Evolutionary conservation across 495 filamentous ascomycete genomes (phyloP).

Genomic region (Hypoxylon fuscum): DNA sequence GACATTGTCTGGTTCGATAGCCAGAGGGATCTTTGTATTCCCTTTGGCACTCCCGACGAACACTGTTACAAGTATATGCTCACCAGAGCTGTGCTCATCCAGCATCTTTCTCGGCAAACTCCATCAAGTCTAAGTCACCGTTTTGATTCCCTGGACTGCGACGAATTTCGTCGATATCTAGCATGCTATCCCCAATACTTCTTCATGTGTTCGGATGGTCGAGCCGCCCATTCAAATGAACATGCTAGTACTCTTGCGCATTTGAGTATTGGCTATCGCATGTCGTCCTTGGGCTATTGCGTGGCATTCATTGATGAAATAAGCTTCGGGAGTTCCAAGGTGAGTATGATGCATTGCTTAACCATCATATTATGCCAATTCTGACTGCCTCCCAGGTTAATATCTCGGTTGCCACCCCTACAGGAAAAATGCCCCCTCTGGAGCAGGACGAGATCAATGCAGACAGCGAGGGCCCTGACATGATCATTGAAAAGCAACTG

Average conservation of each 20-base stretch:
- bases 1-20: constrained; percentile 73
- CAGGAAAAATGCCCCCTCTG: neutral
- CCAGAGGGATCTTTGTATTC: constrained; percentile 57
- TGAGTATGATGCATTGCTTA: constrained; percentile 1
- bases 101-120: constrained; percentile 60
- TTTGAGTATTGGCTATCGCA: constrained; percentile 22
- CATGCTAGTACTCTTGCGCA: constrained; percentile 8
- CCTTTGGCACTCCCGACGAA: constrained; percentile 29
- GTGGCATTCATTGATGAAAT: constrained; percentile 43
- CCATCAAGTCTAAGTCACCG: constrained; percentile 45
- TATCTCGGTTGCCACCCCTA: constrained; percentile 9
- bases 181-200: constrained; percentile 64
- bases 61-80: constrained; percentile 63
- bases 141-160: constrained; percentile 57
- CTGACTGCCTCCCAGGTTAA: constrained; percentile 10
- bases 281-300: constrained; percentile 30
- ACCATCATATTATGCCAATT: neutral
- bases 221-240: neutral
- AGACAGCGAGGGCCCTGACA: neutral
- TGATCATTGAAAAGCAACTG: neutral
- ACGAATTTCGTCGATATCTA: constrained; percentile 64
- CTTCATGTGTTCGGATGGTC: constrained; percentile 68
- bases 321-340: constrained; percentile 46
- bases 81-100: constrained; percentile 67
- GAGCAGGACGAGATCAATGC: neutral